Conservation (phyloP, 192 early-diverging fungal genomes). For the Borealophlyctis nickersoniae region DNA sequence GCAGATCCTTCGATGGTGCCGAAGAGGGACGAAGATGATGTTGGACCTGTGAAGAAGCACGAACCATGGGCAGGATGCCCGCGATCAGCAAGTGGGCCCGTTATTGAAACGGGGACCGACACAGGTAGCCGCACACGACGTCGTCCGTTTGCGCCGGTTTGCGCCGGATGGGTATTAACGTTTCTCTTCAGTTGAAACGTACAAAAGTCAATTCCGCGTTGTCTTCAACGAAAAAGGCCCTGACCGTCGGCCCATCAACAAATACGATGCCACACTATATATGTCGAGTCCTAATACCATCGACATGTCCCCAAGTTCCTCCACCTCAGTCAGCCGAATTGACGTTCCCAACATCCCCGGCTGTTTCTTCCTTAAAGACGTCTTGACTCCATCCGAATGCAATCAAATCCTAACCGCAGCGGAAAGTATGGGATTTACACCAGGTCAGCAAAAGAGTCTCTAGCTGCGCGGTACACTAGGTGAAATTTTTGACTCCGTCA, state of each 20-base stretch:
- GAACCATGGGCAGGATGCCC: too few species aligned
- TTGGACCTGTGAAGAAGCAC: neutral
- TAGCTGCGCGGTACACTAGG: too few species aligned
- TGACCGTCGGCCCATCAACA: slow-evolving; percentile 58
- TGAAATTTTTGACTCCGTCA: too few species aligned
- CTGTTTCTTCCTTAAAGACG: slow-evolving; percentile 53
- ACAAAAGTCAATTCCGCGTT: slow-evolving; percentile 44
- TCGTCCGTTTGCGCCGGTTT: too few species aligned
- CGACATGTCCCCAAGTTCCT: slow-evolving; percentile 21
- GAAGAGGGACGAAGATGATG: neutral
- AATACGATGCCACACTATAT: slow-evolving; percentile 58
- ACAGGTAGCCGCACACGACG: too few species aligned
- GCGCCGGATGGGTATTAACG: too few species aligned
- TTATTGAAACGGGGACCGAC: too few species aligned
- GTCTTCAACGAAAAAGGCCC: slow-evolving; percentile 51
- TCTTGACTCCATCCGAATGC: slow-evolving; percentile 54
- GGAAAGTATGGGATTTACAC: slow-evolving; percentile 60
- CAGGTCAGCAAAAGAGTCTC: too few species aligned
- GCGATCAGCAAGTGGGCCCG: too few species aligned
- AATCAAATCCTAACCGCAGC: slow-evolving; percentile 53
- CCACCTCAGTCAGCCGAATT: slow-evolving; percentile 32
- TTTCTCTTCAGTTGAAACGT: too few species aligned
- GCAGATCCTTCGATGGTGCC: slow-evolving; percentile 55
- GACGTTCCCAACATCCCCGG: slow-evolving; percentile 57
- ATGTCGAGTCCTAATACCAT: slow-evolving; percentile 55